Evolutionary conservation across 345 rosid species (phyloP), one percentile per base, ranked within the genome.

Genomic region (Geranium brycei): DNA sequence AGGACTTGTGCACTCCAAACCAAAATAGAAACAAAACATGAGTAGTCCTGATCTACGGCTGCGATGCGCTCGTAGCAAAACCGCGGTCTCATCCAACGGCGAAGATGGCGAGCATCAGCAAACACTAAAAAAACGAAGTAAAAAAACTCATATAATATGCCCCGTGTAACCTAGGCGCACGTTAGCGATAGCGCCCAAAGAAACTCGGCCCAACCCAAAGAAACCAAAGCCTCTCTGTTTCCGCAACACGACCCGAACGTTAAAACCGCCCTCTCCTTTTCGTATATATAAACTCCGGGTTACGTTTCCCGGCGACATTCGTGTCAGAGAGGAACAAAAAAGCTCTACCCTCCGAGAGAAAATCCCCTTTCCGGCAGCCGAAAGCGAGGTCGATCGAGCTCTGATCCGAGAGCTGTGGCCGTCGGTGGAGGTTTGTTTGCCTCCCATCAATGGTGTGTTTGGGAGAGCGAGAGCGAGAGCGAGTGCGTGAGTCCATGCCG

Each of bases 291-390:
- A 79, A 71, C 76, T 35, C 41, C 7, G 41, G 41, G 10, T 72
- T 68, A 40, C 64, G 71, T 68, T 72, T 72, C 72, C 81, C 77
- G 80, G 79, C 77, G 80, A 75, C 72, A 68, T 57, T 60, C 28
- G 28, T 72, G 19, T 51, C 67, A 55, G 55, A 65, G 64, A 60
- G 59, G 23, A 51, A 62, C 17, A 17, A 51, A 17, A 17, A 0
- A 38, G 2, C 28, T 23, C 17, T 35, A 28, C 16, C 32, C n/a
- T 60, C 41, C 15, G 5, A 15, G 5, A 15, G 41, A 35, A 15
- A 15, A 17, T 60, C 32, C 28, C 28, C 15, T 30, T 19, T 19
- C 16, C 62, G 41, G 10, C 41, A 35, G 41, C 41, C 5, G 41
- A 23, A 2, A 23, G 28, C 28, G 28, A 23, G 41, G 41, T 35